phyloP scores from a whole-genome alignment of 2,329 filamentous ascomycete species.

The Penicillium sp. region DNA sequence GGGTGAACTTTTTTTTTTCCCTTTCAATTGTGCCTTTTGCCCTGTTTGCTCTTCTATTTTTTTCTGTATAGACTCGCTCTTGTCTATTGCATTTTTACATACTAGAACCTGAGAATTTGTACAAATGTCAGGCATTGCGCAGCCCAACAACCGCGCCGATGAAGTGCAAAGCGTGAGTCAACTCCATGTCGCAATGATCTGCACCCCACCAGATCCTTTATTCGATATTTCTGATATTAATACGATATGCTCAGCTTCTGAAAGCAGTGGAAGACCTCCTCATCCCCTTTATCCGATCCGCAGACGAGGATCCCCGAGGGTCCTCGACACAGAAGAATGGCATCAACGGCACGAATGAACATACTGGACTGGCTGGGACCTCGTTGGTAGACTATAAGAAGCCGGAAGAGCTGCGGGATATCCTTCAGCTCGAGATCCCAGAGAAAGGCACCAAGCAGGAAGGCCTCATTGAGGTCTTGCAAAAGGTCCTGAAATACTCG shows the following conservation, averaged over 20 bases:
- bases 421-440: conserved; percentile 55
- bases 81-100: not conserved
- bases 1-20: conserved; percentile 18
- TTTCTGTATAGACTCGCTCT: not conserved
- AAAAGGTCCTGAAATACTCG: conserved; percentile 73
- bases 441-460: conserved; percentile 60
- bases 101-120: not conserved
- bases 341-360: conserved; percentile 42
- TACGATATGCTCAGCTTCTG: conserved; percentile 29
- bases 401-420: conserved; percentile 58
- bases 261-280: conserved; percentile 44
- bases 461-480: conserved; percentile 69
- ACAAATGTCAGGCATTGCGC: conserved; percentile 26
- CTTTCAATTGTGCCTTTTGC: not conserved
- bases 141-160: conserved; percentile 34
- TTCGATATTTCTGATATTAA: not conserved
- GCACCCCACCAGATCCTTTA: not conserved
- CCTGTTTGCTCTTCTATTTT: not conserved
- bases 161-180: conserved; percentile 44
- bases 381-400: conserved; percentile 63
- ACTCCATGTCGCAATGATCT: conserved; percentile 1
- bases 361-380: conserved; percentile 57
- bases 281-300: conserved; percentile 45
- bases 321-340: conserved; percentile 14
- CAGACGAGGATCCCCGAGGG: conserved; percentile 34